Conservation (phyloP, 73 alveolate species). For the Uronychia binucleata region DNA sequence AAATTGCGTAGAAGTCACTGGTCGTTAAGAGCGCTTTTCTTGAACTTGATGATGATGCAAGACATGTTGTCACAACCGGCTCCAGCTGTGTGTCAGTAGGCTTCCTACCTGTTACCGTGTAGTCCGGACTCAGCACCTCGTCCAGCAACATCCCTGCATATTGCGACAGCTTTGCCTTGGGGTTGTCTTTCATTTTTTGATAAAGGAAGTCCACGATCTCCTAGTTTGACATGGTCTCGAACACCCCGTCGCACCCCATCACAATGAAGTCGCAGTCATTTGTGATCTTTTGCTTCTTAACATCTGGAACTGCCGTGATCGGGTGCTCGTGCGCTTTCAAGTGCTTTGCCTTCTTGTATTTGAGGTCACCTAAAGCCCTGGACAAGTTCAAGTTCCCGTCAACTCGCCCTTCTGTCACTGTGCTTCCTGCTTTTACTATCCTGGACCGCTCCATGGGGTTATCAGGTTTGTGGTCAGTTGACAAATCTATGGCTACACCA, state of each 20-base stretch:
- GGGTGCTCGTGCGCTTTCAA: conserved; percentile 69
- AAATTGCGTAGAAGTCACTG: background rate
- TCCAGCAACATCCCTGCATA: conserved; percentile 62
- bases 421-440: conserved; percentile 78
- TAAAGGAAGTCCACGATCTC: conserved; percentile 67
- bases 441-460: conserved; percentile 71
- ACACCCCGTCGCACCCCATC: conserved; percentile 90
- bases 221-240: conserved; percentile 75
- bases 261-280: conserved; percentile 72
- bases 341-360: conserved; percentile 73
- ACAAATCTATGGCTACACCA: conserved; percentile 57
- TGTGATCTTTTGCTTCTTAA: conserved; percentile 40
- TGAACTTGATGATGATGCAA: conserved; percentile 51
- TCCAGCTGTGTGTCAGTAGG: conserved; percentile 35
- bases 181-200: conserved; percentile 17
- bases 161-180: conserved; percentile 15
- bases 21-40: background rate
- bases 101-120: conserved; percentile 38
- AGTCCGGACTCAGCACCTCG: conserved; percentile 53
- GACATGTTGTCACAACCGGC: conserved; percentile 86
- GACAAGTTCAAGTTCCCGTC: conserved; percentile 93
- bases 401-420: conserved; percentile 83
- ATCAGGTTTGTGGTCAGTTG: conserved; percentile 88
- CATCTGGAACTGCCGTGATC: conserved; percentile 86
- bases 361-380: conserved; percentile 90